Base-by-base conservation (phyloP, 176 grass and related monocot species). In the Hyparrhenia diplandra region DNA sequence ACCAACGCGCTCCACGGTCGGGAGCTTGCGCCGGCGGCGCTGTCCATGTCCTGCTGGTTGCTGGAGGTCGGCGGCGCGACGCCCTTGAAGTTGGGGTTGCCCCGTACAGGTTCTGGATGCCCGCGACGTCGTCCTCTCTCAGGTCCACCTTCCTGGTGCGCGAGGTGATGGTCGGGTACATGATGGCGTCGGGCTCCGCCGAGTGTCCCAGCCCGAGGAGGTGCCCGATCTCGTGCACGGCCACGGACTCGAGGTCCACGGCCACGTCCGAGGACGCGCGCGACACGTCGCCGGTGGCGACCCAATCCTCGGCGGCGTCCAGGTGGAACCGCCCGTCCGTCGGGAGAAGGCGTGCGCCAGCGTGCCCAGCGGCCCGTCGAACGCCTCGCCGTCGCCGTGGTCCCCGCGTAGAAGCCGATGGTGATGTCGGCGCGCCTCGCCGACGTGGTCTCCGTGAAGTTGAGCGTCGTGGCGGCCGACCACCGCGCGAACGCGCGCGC, bases 211-310 rank as follows among this genome's bases (percentile, higher is more conserved):
- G 86, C 13, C 96, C 96, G 12, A 99, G 88, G 49, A 99, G 86
- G 81, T 99, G 96, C 1, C 93, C 96, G 65, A 99, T 99, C 85
- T 99, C 96, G 77, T 99, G 96, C 84, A 99, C 96, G 3, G 90
- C 95, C 61, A 98, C 95, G 2, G 95, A 98, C 76, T 98, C 96
- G 34, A 99, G 83, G 81, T 99, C 96, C 0, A 99, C 78, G 24
- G 96, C 96, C 10, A 2, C 76, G 21, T 46, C 46, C 5, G 92
- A 84, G 11, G 75, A 60, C 14, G 88, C 86, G 6, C 0, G 3
- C 13, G 81, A 30, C 28, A 88, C 83, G 69, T 93, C 90, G 43
- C 86, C 86, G 5, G 39, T 46, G 3, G 88, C 92, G 35, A 95
- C 86, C 96, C 96, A 99, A 9, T 72, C 23, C 88, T 98, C 96